Base-by-base conservation (phyloP, 495 filamentous ascomycete species). In the Penicillium ochrochloron region DNA sequence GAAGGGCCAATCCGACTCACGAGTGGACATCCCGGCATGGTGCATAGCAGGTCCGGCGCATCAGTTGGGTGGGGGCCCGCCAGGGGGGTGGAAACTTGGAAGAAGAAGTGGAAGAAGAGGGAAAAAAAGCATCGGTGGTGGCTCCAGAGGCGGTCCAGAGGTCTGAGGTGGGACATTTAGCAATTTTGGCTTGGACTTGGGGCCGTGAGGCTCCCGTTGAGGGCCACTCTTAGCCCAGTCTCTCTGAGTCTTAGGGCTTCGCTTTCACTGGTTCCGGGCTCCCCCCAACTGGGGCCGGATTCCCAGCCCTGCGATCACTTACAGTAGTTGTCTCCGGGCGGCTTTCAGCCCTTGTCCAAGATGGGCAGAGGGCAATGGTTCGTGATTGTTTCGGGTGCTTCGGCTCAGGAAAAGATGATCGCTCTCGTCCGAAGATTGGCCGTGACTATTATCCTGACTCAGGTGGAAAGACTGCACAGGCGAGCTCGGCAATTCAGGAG, bases 51-150 rank as follows among this genome's bases (percentile, higher is more conserved):
- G 51, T 54, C 70, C 73, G 70, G 72, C 76, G 73, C 69, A 66
- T 76, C 67, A 75, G 69, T 61, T 59, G 59, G 66, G 73, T 74
- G 74, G 73, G 55, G 34, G 9, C 56, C 60, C 56, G 50, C 54
- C 23, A 60, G 29, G 57, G 48, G 15, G 10, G 44, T 48, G 44
- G 42, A 46, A 46, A 1, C 21, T 21, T 48, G 44, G 41, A 7
- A 44, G n/a, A 27, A 27, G 25, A 27, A 27, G 25, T 27, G 25
- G 25, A 27, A 27, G 25, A 27, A 4, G 25, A n/a, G n/a, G n/a
- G n/a, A n/a, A 2, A 15, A n/a, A 25, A 17, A 23, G 14, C 37
- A 41, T 41, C 37, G 37, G 37, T 41, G 37, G 37, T 41, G 7
- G 41, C 4, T 44, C n/a, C 41, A n/a, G 41, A n/a, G 41, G 42